These are phyloP conservation scores for Madurella fahalii DNA, from an alignment of 2,329 filamentous ascomycete genomes.

Conservation along the genomic window DNA sequence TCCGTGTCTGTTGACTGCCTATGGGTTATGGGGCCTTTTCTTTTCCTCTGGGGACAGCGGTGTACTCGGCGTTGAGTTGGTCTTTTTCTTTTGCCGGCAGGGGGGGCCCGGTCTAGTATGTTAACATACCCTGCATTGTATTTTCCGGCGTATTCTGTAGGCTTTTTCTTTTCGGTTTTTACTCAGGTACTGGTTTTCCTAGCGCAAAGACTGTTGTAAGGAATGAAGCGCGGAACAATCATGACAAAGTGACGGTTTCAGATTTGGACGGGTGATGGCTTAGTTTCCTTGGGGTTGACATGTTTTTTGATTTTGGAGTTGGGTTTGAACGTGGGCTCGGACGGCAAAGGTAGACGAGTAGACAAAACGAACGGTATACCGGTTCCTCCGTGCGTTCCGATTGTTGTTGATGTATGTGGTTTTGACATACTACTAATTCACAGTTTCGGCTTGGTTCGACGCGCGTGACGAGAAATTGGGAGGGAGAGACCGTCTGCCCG, in stretches of 20 bases:
- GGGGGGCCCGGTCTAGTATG: constrained; percentile 4
- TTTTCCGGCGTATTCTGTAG: neutral
- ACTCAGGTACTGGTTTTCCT: neutral
- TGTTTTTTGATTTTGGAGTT: too few species aligned
- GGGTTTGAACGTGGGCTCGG: too few species aligned
- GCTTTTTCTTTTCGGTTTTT: neutral
- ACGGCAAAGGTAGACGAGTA: too few species aligned
- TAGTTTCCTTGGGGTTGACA: neutral
- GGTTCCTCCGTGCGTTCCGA: too few species aligned
- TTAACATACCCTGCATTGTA: constrained; percentile 19
- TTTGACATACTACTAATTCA: too few species aligned
- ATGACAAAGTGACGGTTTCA: neutral
- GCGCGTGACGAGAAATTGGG: too few species aligned
- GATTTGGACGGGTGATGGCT: neutral
- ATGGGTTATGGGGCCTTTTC: neutral
- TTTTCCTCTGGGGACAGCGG: neutral
- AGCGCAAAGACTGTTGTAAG: constrained; percentile 12
- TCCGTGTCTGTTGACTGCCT: neutral
- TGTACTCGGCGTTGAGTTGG: neutral
- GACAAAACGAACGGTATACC: too few species aligned
- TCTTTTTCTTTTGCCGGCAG: neutral
- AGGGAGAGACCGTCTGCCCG: too few species aligned
- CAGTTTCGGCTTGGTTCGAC: too few species aligned
- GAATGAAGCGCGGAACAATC: constrained; percentile 1
- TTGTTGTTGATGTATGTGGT: too few species aligned